Percentiles rank a stretch among this genome's conserved stretches.
phyloP scores from a whole-genome alignment of 2,329 filamentous ascomycete species.

The Grosmannia clavigera region DNA sequence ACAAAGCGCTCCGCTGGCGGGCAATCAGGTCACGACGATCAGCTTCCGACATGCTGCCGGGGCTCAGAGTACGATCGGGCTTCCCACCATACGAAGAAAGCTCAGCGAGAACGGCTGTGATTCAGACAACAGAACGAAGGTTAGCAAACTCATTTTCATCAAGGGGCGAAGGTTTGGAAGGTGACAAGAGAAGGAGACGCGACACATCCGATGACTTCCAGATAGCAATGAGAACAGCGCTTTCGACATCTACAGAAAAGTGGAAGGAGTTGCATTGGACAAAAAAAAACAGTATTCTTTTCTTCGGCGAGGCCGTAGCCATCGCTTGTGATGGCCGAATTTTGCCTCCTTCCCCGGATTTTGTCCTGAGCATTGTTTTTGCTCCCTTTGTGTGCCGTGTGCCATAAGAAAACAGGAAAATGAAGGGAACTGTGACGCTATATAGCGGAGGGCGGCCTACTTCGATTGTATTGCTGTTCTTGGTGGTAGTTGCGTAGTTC shows the following conservation, averaged over 20 bases:
- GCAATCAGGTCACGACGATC: slow-evolving; percentile 92
- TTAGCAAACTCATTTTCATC: slow-evolving; percentile 16
- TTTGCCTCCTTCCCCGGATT: slow-evolving; percentile 1
- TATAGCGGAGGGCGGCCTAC: slow-evolving; percentile 74
- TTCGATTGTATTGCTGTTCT: slow-evolving; percentile 99
- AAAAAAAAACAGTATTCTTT: slow-evolving; percentile 7
- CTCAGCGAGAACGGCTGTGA: slow-evolving; percentile 38
- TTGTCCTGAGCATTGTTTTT: slow-evolving; percentile 5
- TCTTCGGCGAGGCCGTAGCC: not conserved
- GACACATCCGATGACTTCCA: not conserved
- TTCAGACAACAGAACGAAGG: slow-evolving; percentile 18
- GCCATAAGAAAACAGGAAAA: slow-evolving; percentile 1
- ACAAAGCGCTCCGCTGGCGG: slow-evolving; percentile 87
- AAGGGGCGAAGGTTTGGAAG: not conserved
- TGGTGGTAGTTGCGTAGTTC: slow-evolving; percentile 99
- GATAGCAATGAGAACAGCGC: slow-evolving; percentile 2
- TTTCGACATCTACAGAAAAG: slow-evolving; percentile 7
- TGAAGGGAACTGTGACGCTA: slow-evolving; percentile 29
- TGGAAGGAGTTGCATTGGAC: slow-evolving; percentile 9
- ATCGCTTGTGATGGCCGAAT: slow-evolving; percentile 14
- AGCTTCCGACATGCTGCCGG: slow-evolving; percentile 79
- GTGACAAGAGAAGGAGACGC: slow-evolving; percentile 1
- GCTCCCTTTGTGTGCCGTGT: slow-evolving; percentile 3
- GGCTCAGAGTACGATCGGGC: slow-evolving; percentile 75
- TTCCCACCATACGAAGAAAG: slow-evolving; percentile 43